A percentile compares a stretch with the other conserved stretches of the same genome.
Evolutionary conservation across 1,139 yeast species (phyloP).

Genomic region (Hemisphaericaspora xylanilytica): DNA sequence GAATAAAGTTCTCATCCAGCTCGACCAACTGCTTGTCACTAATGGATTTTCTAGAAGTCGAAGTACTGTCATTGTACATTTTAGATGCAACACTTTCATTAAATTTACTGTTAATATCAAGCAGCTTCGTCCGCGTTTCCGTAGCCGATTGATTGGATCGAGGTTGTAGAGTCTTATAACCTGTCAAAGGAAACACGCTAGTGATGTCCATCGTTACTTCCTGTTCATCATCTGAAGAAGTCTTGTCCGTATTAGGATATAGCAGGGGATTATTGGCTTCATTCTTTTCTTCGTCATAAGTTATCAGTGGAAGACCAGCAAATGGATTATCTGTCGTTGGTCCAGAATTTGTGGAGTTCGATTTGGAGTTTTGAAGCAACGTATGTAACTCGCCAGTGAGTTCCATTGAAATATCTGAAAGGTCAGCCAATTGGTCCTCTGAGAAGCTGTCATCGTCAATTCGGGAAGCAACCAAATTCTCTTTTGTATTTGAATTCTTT

Average conservation of each 20-base stretch:
- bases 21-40: not conserved
- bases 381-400: conserved; percentile 2
- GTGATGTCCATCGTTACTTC: conserved; percentile 5
- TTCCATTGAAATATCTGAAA: conserved; percentile 4
- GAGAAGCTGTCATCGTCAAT: not conserved
- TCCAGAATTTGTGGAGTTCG: not conserved
- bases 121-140: too few relatives aligned
- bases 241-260: not conserved
- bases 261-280: conserved; percentile 15
- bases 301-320: not conserved
- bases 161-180: too few relatives aligned
- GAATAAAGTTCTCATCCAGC: not conserved
- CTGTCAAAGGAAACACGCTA: not conserved
- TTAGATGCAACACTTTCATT: too few relatives aligned
- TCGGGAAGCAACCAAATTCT: too few relatives aligned
- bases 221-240: not conserved
- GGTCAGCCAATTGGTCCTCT: not conserved
- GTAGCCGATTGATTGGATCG: too few relatives aligned
- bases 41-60: not conserved
- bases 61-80: not conserved
- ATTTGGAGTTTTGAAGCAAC: not conserved
- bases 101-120: too few relatives aligned
- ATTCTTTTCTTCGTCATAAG: conserved; percentile 4
- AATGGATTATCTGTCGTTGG: not conserved
- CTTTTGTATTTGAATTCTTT: too few relatives aligned